phyloP scores from a whole-genome alignment of 768 basidiomycete genomes.

The Tricholoma saponaceum region DNA sequence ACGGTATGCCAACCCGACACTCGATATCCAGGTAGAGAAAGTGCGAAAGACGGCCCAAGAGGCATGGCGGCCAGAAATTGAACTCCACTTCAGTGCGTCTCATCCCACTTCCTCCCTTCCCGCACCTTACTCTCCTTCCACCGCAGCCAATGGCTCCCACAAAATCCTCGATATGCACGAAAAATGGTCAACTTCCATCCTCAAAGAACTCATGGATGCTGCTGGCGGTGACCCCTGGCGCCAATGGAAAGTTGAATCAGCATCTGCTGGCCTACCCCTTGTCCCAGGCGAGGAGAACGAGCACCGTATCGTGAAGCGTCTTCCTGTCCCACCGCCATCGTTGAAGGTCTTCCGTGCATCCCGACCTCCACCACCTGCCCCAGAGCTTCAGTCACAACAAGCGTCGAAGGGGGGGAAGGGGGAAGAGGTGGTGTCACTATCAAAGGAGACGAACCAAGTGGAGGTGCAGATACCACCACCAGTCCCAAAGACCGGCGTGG shows the following conservation, averaged over 20 bases:
- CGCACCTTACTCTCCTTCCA: neutral
- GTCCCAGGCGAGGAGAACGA: slow-evolving; percentile 40
- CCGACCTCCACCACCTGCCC: neutral
- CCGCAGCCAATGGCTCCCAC: slow-evolving; percentile 45
- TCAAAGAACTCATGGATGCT: slow-evolving; percentile 65
- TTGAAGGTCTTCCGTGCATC: slow-evolving; percentile 16
- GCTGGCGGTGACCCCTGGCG: slow-evolving; percentile 61
- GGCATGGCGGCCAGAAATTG: slow-evolving; percentile 56
- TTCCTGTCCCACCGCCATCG: slow-evolving; percentile 19
- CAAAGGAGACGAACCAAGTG: slow-evolving; percentile 8
- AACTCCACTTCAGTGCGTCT: slow-evolving; percentile 60
- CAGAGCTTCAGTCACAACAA: neutral
- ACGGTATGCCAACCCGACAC: slow-evolving; percentile 67
- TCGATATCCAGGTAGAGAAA: slow-evolving; percentile 58
- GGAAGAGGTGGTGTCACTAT: slow-evolving; percentile 3
- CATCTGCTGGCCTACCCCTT: slow-evolving; percentile 43
- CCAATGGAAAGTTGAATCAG: slow-evolving; percentile 45
- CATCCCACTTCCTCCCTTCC: neutral
- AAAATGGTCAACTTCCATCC: slow-evolving; percentile 67
- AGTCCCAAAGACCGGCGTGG: slow-evolving; percentile 15
- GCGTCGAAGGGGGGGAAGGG: slow-evolving; percentile 1
- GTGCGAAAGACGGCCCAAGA: slow-evolving; percentile 50
- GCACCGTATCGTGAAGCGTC: slow-evolving; percentile 16
- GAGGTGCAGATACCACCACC: slow-evolving; percentile 10
- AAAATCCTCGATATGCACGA: slow-evolving; percentile 51